Conservation (phyloP, 2,329 filamentous ascomycete species). For the Alternaria atra region DNA sequence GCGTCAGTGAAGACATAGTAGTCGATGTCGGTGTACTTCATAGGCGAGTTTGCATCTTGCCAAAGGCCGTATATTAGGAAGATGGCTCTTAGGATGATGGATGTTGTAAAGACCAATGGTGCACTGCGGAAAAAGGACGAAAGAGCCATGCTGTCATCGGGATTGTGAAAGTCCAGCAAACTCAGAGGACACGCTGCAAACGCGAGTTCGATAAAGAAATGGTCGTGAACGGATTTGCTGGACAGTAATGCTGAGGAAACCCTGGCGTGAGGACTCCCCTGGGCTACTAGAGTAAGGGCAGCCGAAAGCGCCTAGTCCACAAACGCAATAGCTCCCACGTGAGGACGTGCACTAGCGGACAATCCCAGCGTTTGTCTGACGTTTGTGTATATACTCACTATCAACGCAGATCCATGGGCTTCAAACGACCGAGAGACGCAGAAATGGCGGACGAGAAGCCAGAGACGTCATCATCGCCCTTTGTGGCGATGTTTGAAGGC, state of each 20-base stretch:
- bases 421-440: conserved; percentile 49
- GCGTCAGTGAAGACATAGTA: conserved; percentile 99
- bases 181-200: not conserved
- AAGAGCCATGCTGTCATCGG: conserved; percentile 32
- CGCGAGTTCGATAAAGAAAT: not conserved
- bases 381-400: conserved; percentile 23
- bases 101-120: conserved; percentile 52
- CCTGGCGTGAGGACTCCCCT: conserved; percentile 3
- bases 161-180: not conserved
- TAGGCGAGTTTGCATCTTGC: conserved; percentile 88
- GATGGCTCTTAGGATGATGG: conserved; percentile 70
- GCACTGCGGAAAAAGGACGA: conserved; percentile 47
- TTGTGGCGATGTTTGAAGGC: conserved; percentile 77
- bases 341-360: conserved; percentile 28
- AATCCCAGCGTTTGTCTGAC: conserved; percentile 33
- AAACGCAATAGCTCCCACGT: conserved; percentile 32
- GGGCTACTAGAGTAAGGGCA: conserved; percentile 14
- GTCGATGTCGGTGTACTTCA: conserved; percentile 99
- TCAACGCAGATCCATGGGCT: conserved; percentile 26
- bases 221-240: not conserved
- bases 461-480: conserved; percentile 52
- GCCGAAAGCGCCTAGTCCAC: conserved; percentile 30
- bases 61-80: conserved; percentile 89
- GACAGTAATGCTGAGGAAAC: conserved; percentile 1
- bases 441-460: conserved; percentile 46